phyloP scores from a whole-genome alignment of 192 early-diverging fungal genomes.

The Entrophospora sp. region DNA sequence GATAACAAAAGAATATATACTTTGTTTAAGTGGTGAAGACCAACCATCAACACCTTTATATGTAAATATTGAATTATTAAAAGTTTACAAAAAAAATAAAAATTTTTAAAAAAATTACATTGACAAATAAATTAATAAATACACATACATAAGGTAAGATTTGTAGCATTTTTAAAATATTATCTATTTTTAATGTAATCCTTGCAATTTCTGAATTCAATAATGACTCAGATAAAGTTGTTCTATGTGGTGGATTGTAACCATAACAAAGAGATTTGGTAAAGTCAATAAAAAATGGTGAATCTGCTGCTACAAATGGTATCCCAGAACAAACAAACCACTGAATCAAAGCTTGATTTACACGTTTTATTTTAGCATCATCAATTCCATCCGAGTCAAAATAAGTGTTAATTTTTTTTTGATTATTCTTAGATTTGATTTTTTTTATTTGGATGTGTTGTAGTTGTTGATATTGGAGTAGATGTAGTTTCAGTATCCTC shows the following conservation, averaged over 20 bases:
- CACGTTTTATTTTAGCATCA: background rate
- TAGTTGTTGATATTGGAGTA: too few species aligned
- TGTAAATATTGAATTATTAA: too few species aligned
- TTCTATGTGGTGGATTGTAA: background rate
- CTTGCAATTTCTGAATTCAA: background rate
- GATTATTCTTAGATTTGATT: background rate
- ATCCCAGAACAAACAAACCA: background rate
- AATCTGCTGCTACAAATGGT: background rate
- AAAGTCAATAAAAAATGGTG: background rate
- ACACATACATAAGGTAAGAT: conserved; percentile 4
- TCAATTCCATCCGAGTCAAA: background rate
- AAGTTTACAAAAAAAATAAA: too few species aligned
- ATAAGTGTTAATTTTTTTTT: background rate
- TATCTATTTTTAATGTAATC: background rate
- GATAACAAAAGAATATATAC: background rate
- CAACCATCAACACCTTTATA: background rate
- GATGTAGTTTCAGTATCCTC: background rate
- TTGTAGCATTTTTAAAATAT: background rate
- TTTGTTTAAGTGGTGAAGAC: background rate
- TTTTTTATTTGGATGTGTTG: too few species aligned
- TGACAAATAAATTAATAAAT: too few species aligned
- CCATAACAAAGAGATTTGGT: background rate
- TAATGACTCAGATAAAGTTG: background rate
- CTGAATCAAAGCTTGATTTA: background rate
- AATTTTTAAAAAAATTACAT: too few species aligned